phyloP scores from a whole-genome alignment of 306 rosid genomes.

The Dicorynia guianensis region DNA sequence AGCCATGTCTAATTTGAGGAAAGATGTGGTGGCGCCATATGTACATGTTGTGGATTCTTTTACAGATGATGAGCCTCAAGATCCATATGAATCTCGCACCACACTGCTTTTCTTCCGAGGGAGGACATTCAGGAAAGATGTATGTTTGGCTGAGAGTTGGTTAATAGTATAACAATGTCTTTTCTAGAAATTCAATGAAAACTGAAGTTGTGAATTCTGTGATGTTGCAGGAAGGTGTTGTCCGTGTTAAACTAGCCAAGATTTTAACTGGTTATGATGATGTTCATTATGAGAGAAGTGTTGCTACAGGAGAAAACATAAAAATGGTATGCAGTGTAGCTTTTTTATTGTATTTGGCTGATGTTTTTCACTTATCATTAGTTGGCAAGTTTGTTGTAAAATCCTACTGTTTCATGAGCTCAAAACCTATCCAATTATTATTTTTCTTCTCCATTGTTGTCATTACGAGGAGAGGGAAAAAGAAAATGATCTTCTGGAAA shows the following conservation, averaged over 20 bases:
- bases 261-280: constrained; percentile 62
- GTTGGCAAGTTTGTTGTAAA: background rate
- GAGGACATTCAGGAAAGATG: constrained; percentile 72
- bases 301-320: constrained; percentile 62
- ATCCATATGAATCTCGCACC: constrained; percentile 67
- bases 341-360: background rate
- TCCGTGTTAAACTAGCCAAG: constrained; percentile 68
- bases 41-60: constrained; percentile 76
- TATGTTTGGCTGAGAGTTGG: constrained; percentile 37
- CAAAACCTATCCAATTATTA: background rate
- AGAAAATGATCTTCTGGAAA: background rate
- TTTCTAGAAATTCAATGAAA: background rate
- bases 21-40: constrained; percentile 73
- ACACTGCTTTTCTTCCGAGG: constrained; percentile 72
- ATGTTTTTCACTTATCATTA: background rate
- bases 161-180: constrained; percentile 1
- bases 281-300: constrained; percentile 66
- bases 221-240: constrained; percentile 64
- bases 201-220: constrained; percentile 20
- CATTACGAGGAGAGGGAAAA: background rate
- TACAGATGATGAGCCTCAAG: constrained; percentile 55
- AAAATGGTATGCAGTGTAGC: constrained; percentile 54
- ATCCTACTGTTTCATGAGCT: background rate
- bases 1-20: constrained; percentile 64
- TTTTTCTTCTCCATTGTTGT: constrained; percentile 1